Evolutionary conservation across 306 rosid species (phyloP).

Genomic region (Lupinus albus): DNA sequence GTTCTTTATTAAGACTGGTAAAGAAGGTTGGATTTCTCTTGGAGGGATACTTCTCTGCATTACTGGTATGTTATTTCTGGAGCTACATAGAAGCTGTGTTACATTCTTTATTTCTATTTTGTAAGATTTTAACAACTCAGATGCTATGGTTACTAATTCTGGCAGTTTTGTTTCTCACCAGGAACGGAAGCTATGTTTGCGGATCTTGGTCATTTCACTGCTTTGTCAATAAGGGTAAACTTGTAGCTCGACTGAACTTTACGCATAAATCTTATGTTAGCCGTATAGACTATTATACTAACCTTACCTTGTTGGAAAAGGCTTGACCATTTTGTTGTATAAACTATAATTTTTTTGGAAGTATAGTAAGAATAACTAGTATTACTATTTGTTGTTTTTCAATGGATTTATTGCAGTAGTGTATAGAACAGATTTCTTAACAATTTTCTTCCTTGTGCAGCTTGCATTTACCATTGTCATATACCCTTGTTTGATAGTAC

Average conservation of each 20-base stretch:
- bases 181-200: conserved; percentile 95
- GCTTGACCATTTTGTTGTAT: not conserved
- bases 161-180: conserved; percentile 42
- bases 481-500: conserved; percentile 86
- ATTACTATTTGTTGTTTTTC: not conserved
- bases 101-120: conserved; percentile 19
- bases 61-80: conserved; percentile 66
- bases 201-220: conserved; percentile 86
- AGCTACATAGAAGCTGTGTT: conserved; percentile 5
- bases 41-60: conserved; percentile 87
- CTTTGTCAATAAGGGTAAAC: conserved; percentile 79
- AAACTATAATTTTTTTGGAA: conserved; percentile 1
- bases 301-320: too few relatives aligned
- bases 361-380: not conserved
- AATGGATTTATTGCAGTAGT: not conserved
- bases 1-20: conserved; percentile 66
- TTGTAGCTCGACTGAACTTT: conserved; percentile 16
- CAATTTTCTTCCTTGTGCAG: conserved; percentile 53
- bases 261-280: not conserved
- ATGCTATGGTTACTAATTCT: conserved; percentile 33
- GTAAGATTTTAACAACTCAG: not conserved
- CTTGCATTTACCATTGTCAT: conserved; percentile 69
- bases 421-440: conserved; percentile 7
- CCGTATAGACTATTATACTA: too few relatives aligned
- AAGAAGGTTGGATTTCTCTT: conserved; percentile 83